A percentile compares a stretch with the other conserved stretches of the same genome.
These are phyloP conservation scores for Syzygium malaccense DNA, from an alignment of 441 rosid species.

Conservation along the genomic window DNA sequence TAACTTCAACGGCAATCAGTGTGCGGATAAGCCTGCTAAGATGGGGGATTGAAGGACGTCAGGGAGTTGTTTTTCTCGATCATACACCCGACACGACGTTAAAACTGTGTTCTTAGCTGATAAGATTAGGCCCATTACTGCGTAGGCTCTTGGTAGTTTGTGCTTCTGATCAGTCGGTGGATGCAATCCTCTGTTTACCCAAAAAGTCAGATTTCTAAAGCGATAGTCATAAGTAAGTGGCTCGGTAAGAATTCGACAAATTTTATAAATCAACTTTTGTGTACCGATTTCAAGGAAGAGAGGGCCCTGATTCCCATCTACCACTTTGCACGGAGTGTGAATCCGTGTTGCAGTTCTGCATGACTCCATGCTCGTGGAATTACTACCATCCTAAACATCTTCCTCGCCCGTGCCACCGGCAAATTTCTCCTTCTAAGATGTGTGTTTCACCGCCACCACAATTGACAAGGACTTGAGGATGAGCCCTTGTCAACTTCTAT, in stretches of 20 bases:
- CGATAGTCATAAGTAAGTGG: background rate
- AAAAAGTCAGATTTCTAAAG: background rate
- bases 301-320: background rate
- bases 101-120: background rate
- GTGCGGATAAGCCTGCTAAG: background rate
- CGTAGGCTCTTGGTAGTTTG: background rate
- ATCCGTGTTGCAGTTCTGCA: background rate
- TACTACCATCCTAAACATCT: background rate
- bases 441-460: background rate
- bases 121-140: background rate
- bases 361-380: background rate
- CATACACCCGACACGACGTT: background rate
- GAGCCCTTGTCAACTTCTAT: no score
- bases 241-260: background rate
- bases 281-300: background rate
- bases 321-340: background rate
- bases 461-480: background rate
- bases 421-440: background rate
- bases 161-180: background rate
- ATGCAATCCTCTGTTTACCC: background rate
- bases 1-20: background rate
- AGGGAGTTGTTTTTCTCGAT: background rate
- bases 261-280: background rate
- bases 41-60: background rate
- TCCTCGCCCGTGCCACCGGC: background rate